phyloP scores from a whole-genome alignment of 2,329 filamentous ascomycete species.

The Aspergillus sp. region DNA sequence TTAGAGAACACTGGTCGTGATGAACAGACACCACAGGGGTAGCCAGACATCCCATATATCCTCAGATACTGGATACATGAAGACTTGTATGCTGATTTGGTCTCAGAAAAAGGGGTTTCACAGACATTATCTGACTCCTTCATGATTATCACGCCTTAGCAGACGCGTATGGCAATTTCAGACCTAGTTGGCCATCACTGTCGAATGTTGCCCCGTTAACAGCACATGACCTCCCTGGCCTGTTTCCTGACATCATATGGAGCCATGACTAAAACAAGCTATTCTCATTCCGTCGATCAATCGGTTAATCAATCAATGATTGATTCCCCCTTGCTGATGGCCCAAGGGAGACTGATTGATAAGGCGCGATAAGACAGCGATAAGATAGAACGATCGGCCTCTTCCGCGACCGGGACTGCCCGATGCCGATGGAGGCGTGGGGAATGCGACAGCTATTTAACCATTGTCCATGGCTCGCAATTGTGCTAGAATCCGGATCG shows the following conservation, averaged over 20 bases:
- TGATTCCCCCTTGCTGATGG: not conserved
- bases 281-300: no score
- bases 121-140: no score
- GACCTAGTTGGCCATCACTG: not conserved
- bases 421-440: not conserved
- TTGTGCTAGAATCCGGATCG: not conserved
- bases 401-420: not conserved
- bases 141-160: not conserved
- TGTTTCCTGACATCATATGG: no score
- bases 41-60: no score
- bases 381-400: not conserved
- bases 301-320: no score
- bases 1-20: no score
- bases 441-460: not conserved
- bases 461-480: not conserved
- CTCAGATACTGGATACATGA: no score
- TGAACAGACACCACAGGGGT: no score
- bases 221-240: not conserved
- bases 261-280: no score
- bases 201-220: not conserved
- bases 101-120: no score
- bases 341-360: not conserved
- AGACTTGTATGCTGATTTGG: no score
- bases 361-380: not conserved
- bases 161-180: not conserved